Evolutionary conservation across 345 rosid species (phyloP), one percentile per base, ranked within the genome.

Genomic region (Theobroma cacao): DNA sequence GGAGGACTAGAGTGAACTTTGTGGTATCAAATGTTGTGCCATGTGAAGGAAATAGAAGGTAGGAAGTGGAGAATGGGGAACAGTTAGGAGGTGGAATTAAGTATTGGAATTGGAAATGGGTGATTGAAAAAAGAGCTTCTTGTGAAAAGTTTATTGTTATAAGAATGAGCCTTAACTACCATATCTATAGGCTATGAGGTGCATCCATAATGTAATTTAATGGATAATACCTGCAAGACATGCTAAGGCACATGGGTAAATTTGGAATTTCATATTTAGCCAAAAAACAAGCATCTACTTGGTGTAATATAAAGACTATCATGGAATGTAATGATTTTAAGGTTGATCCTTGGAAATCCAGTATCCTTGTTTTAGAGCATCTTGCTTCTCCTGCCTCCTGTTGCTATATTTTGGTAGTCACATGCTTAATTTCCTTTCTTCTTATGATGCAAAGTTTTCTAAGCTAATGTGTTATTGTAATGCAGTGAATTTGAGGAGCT

Each of bases 401-500:
- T 62, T 13, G 34, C 22, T 43, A 61, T 45, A 24, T 60, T 4
- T 61, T 43, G 64, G 73, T 58, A 31, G 24, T 43, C 63, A 5
- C 40, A 34, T 48, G 34, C 56, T 66, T 56, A 41, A 8, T 63
- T 76, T 41, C 20, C 36, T 74, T 75, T 36, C 6, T 65, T 73
- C 41, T 14, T 79, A 20, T 56, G 2, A 17, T 31, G 28, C 30
- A 8, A 12, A 31, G 43, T 4, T 66, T n/a, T 47, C 34, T 61
- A 40, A 45, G 13, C 58, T 22, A 13, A 6, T 40, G 55, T 31
- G 3, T 34, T 30, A 30, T 61, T 12, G 12, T 55, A 22, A 72
- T 81, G 77, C 47, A 92, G 92, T 82, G 94, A 85, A 72, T 90
- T 85, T 81, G 91, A 86, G 87, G 93, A 92, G 79, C 89, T 88